phyloP scores from a whole-genome alignment of 345 rosid species.

The Camelina sativa region DNA sequence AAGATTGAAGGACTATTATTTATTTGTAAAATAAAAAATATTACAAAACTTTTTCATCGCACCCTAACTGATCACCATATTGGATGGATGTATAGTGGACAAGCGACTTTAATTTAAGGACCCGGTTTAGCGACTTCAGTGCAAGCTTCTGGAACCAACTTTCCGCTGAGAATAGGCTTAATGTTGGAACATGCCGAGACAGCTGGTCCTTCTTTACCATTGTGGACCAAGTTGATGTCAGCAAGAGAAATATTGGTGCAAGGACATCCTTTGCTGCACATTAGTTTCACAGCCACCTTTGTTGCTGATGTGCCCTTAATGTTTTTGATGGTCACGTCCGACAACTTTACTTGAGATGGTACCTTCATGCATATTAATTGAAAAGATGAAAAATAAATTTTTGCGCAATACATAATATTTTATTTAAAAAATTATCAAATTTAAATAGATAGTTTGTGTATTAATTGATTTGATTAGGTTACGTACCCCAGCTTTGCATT shows the following conservation, averaged over 20 bases:
- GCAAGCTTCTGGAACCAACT: slow-evolving; percentile 33
- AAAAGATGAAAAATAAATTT: neutral
- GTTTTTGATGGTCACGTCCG: slow-evolving; percentile 52
- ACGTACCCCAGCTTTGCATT: slow-evolving; percentile 52
- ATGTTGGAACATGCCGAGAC: slow-evolving; percentile 49
- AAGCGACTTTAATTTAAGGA: neutral
- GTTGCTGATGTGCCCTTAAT: slow-evolving; percentile 56
- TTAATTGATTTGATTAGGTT: slow-evolving; percentile 6
- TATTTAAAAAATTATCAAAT: neutral
- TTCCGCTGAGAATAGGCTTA: slow-evolving; percentile 39
- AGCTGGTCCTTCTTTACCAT: slow-evolving; percentile 45
- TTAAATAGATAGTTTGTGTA: neutral
- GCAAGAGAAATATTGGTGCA: slow-evolving; percentile 47
- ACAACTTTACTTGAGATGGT: slow-evolving; percentile 51
- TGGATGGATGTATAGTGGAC: slow-evolving; percentile 19
- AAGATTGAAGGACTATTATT: slow-evolving; percentile 18
- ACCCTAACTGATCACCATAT: neutral
- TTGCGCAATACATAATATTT: neutral
- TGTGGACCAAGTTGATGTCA: slow-evolving; percentile 48
- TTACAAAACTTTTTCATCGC: slow-evolving; percentile 1
- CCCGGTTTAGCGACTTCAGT: slow-evolving; percentile 24
- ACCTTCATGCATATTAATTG: neutral
- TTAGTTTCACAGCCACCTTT: slow-evolving; percentile 46
- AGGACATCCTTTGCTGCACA: slow-evolving; percentile 52
- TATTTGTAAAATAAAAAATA: neutral